Base-by-base conservation (phyloP, 78 protist species). In the Speleostelium caveatum region DNA sequence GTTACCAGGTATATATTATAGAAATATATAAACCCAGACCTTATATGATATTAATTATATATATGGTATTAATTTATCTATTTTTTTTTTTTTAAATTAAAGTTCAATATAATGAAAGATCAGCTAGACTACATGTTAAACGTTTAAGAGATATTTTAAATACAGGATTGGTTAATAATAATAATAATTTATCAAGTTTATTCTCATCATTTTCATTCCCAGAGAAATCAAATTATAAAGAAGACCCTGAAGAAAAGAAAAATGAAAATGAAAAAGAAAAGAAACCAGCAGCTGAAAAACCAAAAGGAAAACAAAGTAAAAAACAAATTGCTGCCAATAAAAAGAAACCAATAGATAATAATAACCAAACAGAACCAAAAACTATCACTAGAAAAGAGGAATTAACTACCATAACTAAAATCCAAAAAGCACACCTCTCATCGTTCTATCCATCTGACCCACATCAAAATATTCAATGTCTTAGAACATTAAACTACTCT, bases 41-140 rank as follows among this genome's bases (percentile, higher is more conserved):
- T 60, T 61, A 79, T 12, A 74, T 22, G 56, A n/a, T n/a, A 60
- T 42, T 14, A 76, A 17, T 32, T 73, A 14, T 72, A 14, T 60
- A 14, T 68, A 59, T 21, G 14, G 17, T 17, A 73, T 17, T 32
- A 65, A 33, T 21, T 71, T 17, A n/a, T n/a, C n/a, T n/a, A n/a
- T n/a, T n/a, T n/a, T n/a, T n/a, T n/a, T n/a, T n/a, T n/a, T n/a
- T n/a, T n/a, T n/a, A 49, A 10, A 10, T 21, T 42, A 8, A 14
- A 51, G 55, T 59, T 22, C 38, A 56, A 26, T 88, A 88, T 24
- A 83, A 88, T 63, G 94, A 83, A 55, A 61, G 90, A 62, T 28
- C 72, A 35, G 80, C 95, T 17, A 69, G 26, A 61, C 32, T 78
- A n/a, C 95, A 91, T 38, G 66, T 91, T n/a, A 77, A 68, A 30